These are phyloP conservation scores for Luffa aegyptiaca DNA, from an alignment of 306 rosid species.

Conservation along the genomic window DNA sequence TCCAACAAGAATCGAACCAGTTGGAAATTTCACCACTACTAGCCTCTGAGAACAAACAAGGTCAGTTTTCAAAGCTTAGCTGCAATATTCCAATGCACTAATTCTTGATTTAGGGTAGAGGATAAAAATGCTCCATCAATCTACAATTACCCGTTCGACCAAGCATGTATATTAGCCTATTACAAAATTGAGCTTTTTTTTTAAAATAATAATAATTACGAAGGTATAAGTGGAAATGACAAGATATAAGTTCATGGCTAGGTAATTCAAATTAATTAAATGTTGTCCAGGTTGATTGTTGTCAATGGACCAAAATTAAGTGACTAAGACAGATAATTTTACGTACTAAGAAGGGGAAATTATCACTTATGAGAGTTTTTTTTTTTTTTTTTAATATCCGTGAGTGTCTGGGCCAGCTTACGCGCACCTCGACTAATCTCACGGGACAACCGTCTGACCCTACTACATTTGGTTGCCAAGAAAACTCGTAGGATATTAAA, in stretches of 20 bases:
- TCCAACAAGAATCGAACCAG: neutral
- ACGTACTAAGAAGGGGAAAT: too few species aligned
- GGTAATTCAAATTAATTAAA: neutral
- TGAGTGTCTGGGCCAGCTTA: too few species aligned
- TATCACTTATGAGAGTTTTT: neutral
- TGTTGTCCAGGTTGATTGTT: neutral
- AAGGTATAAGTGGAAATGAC: neutral
- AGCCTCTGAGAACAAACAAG: neutral
- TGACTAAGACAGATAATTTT: too few species aligned
- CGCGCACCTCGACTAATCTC: too few species aligned
- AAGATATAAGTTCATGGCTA: neutral
- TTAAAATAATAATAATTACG: too few species aligned
- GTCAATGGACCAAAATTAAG: too few species aligned
- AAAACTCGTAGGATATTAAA: too few species aligned
- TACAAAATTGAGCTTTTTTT: neutral
- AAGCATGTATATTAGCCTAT: neutral
- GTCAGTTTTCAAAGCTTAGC: neutral
- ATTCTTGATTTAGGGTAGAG: neutral
- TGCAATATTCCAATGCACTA: neutral
- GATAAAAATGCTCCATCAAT: neutral
- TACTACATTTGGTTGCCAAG: too few species aligned
- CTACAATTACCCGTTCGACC: neutral
- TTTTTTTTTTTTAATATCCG: too few species aligned
- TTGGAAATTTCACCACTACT: neutral
- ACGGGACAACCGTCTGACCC: too few species aligned